Conservation (phyloP, 805 yeast genomes). For the Wickerhamiella shivajii region DNA sequence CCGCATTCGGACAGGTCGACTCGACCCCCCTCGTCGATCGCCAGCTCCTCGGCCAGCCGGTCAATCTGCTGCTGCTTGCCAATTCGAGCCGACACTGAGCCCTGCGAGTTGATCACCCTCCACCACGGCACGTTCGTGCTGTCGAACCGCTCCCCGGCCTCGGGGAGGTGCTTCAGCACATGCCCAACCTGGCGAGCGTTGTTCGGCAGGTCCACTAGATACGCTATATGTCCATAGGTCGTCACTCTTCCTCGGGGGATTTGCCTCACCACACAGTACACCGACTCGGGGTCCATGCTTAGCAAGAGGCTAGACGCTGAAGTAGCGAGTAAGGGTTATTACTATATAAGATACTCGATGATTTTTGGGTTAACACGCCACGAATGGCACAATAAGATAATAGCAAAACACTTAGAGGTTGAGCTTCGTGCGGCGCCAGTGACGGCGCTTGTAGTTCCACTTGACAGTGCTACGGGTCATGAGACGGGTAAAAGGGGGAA, state of each 20-base stretch:
- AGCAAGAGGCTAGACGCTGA: neutral
- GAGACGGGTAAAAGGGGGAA: conserved; percentile 99
- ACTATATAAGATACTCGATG: conserved; percentile 4
- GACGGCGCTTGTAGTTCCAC: conserved; percentile 95
- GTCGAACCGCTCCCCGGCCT: too few species aligned
- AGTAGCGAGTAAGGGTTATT: neutral
- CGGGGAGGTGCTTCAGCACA: conserved; percentile 42
- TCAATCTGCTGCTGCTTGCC: conserved; percentile 36
- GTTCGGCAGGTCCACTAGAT: conserved; percentile 42
- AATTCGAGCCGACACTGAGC: conserved; percentile 39
- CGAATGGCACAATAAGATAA: conserved; percentile 4
- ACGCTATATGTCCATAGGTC: conserved; percentile 66
- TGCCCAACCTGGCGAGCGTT: conserved; percentile 66
- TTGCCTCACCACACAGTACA: conserved; percentile 36
- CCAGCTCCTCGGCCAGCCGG: conserved; percentile 34
- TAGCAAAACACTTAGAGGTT: conserved; percentile 49
- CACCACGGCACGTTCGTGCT: conserved; percentile 55
- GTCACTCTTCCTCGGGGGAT: conserved; percentile 55
- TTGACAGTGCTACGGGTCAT: conserved; percentile 93
- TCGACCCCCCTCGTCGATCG: conserved; percentile 20
- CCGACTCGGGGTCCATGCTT: conserved; percentile 22
- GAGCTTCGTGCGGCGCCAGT: conserved; percentile 99
- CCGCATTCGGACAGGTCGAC: conserved; percentile 38
- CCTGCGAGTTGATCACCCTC: conserved; percentile 55
- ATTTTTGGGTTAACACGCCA: too few species aligned